Percentiles rank a stretch among this genome's conserved stretches.
These are phyloP conservation scores for Russula ochroleuca DNA, from an alignment of 768 basidiomycete genomes.

Conservation along the genomic window DNA sequence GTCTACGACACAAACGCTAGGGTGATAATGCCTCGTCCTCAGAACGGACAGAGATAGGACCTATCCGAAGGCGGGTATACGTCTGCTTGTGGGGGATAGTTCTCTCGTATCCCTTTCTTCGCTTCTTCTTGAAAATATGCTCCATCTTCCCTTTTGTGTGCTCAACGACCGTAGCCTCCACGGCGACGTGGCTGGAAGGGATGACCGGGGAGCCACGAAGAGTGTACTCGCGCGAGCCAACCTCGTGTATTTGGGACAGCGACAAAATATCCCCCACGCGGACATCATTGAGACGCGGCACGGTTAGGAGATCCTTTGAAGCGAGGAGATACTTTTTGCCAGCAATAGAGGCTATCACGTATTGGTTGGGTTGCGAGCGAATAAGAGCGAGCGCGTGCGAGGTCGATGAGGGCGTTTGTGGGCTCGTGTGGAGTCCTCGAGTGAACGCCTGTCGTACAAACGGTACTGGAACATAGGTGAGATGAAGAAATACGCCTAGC, in stretches of 20 bases:
- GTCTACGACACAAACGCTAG: constrained; percentile 28
- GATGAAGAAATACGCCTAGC: not conserved
- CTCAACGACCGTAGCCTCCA: constrained; percentile 91
- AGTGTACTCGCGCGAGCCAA: constrained; percentile 94
- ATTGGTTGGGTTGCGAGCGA: constrained; percentile 87
- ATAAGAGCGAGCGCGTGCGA: constrained; percentile 71
- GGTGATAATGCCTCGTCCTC: constrained; percentile 30
- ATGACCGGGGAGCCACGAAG: constrained; percentile 75
- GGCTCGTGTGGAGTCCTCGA: constrained; percentile 36
- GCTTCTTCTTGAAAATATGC: constrained; percentile 90
- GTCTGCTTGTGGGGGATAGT: constrained; percentile 91
- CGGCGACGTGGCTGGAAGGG: constrained; percentile 58
- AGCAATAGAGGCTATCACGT: constrained; percentile 84
- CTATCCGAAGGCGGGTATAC: constrained; percentile 92
- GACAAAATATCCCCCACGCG: constrained; percentile 79
- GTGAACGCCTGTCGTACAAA: constrained; percentile 28
- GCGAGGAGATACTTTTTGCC: constrained; percentile 87
- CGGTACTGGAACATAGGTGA: constrained; percentile 2
- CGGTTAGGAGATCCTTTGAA: constrained; percentile 87
- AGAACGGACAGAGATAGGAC: constrained; percentile 57
- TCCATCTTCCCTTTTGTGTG: constrained; percentile 96
- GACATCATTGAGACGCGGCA: constrained; percentile 83
- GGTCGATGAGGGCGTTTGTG: constrained; percentile 32
- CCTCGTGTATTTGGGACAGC: constrained; percentile 85
- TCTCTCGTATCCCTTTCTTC: constrained; percentile 96